Base-by-base conservation (phyloP, 805 yeast species). In the Wickerhamomyces alni region DNA sequence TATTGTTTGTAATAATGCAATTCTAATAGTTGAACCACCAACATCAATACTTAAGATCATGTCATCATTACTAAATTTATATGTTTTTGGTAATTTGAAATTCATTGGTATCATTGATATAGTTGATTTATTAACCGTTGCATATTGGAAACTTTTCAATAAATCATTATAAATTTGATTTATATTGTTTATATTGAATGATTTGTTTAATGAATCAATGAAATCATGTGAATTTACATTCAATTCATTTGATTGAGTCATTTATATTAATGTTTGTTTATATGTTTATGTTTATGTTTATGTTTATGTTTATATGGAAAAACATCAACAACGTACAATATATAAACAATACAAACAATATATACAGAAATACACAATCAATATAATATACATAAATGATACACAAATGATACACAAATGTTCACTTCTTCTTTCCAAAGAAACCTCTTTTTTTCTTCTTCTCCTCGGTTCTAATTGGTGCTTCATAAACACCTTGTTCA, bases 391-490 rank as follows among this genome's bases (percentile, higher is more conserved):
- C n/a, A n/a, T n/a, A n/a, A n/a, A n/a, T n/a, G n/a, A n/a, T n/a
- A n/a, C n/a, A n/a, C n/a, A n/a, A n/a, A n/a, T n/a, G n/a, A n/a
- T n/a, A n/a, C n/a, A n/a, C n/a, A n/a, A n/a, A n/a, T n/a, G n/a
- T n/a, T 28, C 17, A 15, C 11, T 28, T 28, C 31, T 28, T 28
- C 17, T 17, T 30, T 18, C 33, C 87, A 57, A 91, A 88, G 35
- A 87, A 62, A 5, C 93, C 87, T 51, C 76, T 74, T 75, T 83
- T 86, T 75, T 82, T 80, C 75, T 84, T 72, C 55, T 67, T 66
- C 58, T 65, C 54, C 25, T 55, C 60, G 13, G 42, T 51, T 16
- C 43, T 53, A 43, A 70, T 55, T 36, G 75, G 69, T 58, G 87
- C 77, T 61, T 77, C 70, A 51, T 82, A 81, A 41, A 80, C 82